Percentiles rank a stretch among this genome's conserved stretches.
These are phyloP conservation scores for Cadophora luteo-olivacea DNA, from an alignment of 2,329 filamentous ascomycete genomes.

Conservation along the genomic window DNA sequence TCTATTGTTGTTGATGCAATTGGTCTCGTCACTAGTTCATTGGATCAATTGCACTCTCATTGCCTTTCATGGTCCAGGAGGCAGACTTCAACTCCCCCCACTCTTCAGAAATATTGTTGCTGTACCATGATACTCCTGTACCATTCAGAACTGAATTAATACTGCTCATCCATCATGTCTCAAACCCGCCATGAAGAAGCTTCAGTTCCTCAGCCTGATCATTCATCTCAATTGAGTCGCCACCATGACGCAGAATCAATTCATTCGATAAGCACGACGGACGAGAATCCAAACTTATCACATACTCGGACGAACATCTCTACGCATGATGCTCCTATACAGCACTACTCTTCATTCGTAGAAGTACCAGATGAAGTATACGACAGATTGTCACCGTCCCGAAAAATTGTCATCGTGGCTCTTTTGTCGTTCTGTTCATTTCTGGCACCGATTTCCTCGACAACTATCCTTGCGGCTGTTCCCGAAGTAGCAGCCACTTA, in stretches of 20 bases:
- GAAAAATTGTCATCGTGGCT: slow-evolving; percentile 71
- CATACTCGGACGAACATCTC: slow-evolving; percentile 40
- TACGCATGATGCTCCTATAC: slow-evolving; percentile 42
- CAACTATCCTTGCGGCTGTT: slow-evolving; percentile 74
- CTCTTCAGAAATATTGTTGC: slow-evolving; percentile 17
- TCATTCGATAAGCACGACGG: slow-evolving; percentile 28
- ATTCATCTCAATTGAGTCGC: slow-evolving; percentile 17
- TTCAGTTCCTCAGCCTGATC: slow-evolving; percentile 16
- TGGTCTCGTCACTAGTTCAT: neutral
- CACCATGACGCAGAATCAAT: slow-evolving; percentile 35
- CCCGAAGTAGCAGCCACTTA: slow-evolving; percentile 75
- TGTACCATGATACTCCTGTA: slow-evolving; percentile 28
- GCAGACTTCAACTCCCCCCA: slow-evolving; percentile 15
- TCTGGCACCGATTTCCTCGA: slow-evolving; percentile 76
- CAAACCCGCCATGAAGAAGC: slow-evolving; percentile 33
- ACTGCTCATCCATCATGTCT: slow-evolving; percentile 35
- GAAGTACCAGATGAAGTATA: slow-evolving; percentile 61
- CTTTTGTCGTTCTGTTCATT: slow-evolving; percentile 79
- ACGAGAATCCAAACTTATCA: slow-evolving; percentile 25
- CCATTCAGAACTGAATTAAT: slow-evolving; percentile 26
- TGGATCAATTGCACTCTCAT: slow-evolving; percentile 9
- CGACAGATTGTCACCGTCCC: slow-evolving; percentile 63
- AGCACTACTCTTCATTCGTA: slow-evolving; percentile 39
- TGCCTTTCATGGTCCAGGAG: slow-evolving; percentile 27
- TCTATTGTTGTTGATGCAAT: neutral